Percentiles rank a stretch among this genome's conserved stretches.
Evolutionary conservation across 2,329 filamentous ascomycete species (phyloP).

Genomic region (Aspergillus nomiae): DNA sequence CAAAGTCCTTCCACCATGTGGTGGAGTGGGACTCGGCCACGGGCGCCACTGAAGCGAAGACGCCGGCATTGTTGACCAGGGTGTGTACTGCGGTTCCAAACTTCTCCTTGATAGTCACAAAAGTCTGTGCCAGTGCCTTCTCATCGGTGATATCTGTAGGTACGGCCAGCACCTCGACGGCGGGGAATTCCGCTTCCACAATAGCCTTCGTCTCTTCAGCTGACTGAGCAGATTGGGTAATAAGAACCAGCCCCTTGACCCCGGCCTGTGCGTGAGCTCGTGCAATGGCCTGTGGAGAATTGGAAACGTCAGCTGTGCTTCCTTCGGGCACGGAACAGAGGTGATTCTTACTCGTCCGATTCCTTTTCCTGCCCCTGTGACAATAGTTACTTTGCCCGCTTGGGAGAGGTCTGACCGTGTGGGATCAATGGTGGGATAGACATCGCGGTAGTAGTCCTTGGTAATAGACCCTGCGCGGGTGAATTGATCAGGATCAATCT

Average conservation of each 20-base stretch:
- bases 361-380: not conserved
- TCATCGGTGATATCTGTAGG: not conserved
- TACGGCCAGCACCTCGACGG: not conserved
- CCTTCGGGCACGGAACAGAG: not conserved
- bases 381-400: not conserved
- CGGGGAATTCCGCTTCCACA: not conserved
- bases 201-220: not conserved
- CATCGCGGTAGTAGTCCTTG: not conserved
- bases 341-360: not conserved
- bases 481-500: not conserved
- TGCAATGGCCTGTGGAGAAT: not conserved
- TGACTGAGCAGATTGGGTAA: not conserved
- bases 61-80: not conserved
- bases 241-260: not conserved
- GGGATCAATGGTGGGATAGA: slow-evolving; percentile 1
- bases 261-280: not conserved
- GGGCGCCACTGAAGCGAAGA: not conserved
- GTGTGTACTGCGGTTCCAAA: not conserved
- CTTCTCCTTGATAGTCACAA: not conserved
- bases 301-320: not conserved
- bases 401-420: not conserved
- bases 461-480: not conserved
- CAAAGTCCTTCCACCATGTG: not conserved
- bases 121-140: not conserved
- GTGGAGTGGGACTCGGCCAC: not conserved